Evolutionary conservation across 106 monocot species (phyloP).

Genomic region (Apostasia shenzhenica): DNA sequence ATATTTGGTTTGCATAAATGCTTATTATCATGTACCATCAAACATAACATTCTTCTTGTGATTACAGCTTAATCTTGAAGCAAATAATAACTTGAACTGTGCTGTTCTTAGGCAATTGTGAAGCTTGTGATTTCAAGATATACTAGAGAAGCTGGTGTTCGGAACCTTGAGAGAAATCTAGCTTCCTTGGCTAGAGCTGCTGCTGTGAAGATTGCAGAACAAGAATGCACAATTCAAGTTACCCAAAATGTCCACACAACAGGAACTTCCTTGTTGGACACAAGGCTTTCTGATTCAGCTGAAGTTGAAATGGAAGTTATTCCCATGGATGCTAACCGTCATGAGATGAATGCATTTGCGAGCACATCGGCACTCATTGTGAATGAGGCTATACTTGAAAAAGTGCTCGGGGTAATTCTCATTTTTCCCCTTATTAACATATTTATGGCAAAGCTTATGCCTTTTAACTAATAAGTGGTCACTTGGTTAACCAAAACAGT

Average conservation of each 20-base stretch:
- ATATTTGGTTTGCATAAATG: too few relatives aligned
- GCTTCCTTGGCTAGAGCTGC: constrained; percentile 90
- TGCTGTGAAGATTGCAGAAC: constrained; percentile 87
- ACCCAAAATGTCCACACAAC: constrained; percentile 55
- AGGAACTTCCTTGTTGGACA: constrained; percentile 57
- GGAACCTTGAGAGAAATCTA: constrained; percentile 80
- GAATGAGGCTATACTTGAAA: constrained; percentile 86
- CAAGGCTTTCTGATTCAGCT: constrained; percentile 66
- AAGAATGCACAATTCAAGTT: constrained; percentile 44
- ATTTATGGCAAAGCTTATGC: too few relatives aligned
- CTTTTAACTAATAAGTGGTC: too few relatives aligned
- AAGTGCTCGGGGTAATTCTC: constrained; percentile 91
- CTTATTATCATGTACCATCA: too few relatives aligned
- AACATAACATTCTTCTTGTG: too few relatives aligned
- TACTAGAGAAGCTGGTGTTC: constrained; percentile 96
- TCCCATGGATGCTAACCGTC: constrained; percentile 57
- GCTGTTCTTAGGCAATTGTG: constrained; percentile 47
- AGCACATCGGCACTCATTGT: constrained; percentile 46
- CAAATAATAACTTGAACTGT: not conserved
- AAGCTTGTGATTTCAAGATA: constrained; percentile 80
- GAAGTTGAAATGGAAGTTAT: constrained; percentile 99
- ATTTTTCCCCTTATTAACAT: not conserved
- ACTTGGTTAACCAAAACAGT: too few relatives aligned
- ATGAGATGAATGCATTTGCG: constrained; percentile 55
- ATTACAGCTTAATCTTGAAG: too few relatives aligned